A percentile compares a stretch with the other conserved stretches of the same genome.
phyloP scores from a whole-genome alignment of 2,329 filamentous ascomycete species.

The Alternaria longipes region DNA sequence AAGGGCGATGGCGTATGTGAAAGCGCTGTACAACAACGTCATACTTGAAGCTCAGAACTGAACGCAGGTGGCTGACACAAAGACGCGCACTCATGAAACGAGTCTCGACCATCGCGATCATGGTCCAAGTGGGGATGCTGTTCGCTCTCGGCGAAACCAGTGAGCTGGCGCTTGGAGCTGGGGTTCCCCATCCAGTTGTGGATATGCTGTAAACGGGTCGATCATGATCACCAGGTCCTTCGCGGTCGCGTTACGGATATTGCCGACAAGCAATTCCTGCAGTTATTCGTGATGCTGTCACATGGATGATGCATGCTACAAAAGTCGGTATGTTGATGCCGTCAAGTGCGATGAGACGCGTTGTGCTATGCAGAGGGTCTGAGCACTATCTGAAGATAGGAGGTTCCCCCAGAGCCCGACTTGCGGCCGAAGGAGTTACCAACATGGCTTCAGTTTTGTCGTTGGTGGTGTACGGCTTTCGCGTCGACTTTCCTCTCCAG shows the following conservation, averaged over 20 bases:
- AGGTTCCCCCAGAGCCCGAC: neutral
- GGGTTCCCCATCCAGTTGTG: slow-evolving; percentile 22
- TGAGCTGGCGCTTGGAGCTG: slow-evolving; percentile 19
- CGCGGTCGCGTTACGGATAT: slow-evolving; percentile 10
- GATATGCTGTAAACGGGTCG: slow-evolving; percentile 27
- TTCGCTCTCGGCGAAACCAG: slow-evolving; percentile 7
- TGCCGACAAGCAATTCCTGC: neutral
- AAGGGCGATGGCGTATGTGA: slow-evolving; percentile 44
- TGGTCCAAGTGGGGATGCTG: slow-evolving; percentile 7
- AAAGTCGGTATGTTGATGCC: neutral
- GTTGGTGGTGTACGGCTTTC: neutral
- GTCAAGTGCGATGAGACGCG: neutral
- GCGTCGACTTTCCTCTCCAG: neutral
- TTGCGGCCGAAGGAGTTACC: neutral
- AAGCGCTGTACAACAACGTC: slow-evolving; percentile 1
- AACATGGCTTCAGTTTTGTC: neutral
- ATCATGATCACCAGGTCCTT: slow-evolving; percentile 30
- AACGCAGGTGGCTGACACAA: neutral
- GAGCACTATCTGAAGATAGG: neutral
- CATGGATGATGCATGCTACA: slow-evolving; percentile 9
- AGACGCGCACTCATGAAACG: slow-evolving; percentile 1
- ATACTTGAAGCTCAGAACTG: slow-evolving; percentile 1
- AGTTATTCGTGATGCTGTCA: neutral
- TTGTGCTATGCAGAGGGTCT: neutral
- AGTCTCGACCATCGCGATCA: slow-evolving; percentile 7